Percentiles rank a stretch among this genome's conserved stretches.
These are phyloP conservation scores for Tuctoria greenei DNA, from an alignment of 176 grass and related monocot species.

Conservation along the genomic window DNA sequence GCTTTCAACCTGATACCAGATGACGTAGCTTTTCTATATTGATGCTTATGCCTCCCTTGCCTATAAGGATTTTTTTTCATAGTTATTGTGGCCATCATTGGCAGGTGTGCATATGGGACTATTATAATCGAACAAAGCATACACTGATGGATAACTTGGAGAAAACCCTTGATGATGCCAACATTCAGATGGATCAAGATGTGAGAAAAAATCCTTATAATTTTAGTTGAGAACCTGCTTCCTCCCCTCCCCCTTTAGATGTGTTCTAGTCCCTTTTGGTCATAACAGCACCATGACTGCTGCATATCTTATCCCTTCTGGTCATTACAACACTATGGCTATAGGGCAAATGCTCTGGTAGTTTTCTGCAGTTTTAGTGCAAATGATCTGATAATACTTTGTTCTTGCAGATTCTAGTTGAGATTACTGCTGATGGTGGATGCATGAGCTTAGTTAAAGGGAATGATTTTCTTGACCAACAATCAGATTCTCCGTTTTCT, in stretches of 20 bases:
- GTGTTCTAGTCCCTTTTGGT: not conserved
- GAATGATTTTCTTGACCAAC: slow-evolving; percentile 59
- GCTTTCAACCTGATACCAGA: slow-evolving; percentile 85
- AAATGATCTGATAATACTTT: slow-evolving; percentile 39
- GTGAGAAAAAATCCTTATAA: slow-evolving; percentile 40
- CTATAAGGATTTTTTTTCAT: slow-evolving; percentile 26
- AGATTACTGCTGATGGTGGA: slow-evolving; percentile 60
- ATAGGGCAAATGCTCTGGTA: slow-evolving; percentile 5
- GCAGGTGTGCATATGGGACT: slow-evolving; percentile 92
- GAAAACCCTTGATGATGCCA: slow-evolving; percentile 95
- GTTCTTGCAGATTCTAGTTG: slow-evolving; percentile 82
- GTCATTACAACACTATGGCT: slow-evolving; percentile 1
- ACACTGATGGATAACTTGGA: slow-evolving; percentile 92
- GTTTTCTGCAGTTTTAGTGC: not conserved
- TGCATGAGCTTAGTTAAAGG: slow-evolving; percentile 68
- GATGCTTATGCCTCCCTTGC: slow-evolving; percentile 2
- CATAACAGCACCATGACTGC: not conserved
- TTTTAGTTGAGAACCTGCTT: slow-evolving; percentile 2
- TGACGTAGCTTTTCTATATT: slow-evolving; percentile 59
- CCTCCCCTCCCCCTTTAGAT: not conserved
- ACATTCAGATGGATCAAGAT: slow-evolving; percentile 99
- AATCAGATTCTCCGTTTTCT: slow-evolving; percentile 61
- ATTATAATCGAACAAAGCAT: slow-evolving; percentile 91
- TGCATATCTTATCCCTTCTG: not conserved
- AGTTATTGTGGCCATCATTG: slow-evolving; percentile 28